Evolutionary conservation across 805 yeast genomes (phyloP), one percentile per base, ranked within the genome.

Genomic region (Teunomyces gatunensis): DNA sequence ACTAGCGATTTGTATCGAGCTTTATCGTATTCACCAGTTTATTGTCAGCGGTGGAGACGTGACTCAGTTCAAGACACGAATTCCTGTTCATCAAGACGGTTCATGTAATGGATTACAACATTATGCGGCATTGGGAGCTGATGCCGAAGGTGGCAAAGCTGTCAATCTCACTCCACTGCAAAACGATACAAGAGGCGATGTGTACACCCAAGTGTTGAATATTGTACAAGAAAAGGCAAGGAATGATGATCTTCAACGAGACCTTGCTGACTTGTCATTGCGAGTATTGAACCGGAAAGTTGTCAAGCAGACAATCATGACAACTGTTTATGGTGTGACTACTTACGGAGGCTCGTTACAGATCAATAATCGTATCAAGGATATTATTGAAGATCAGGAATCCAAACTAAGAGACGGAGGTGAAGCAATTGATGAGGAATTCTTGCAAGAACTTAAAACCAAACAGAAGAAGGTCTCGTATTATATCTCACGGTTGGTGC

Each of bases 71-170:
- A 40, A 40, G 13, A 56, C 66, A 25, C 52, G 75, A 32, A 57
- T 71, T 15, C 71, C 77, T 0, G 60, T 73, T 6, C 75, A 71
- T 44, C 72, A 66, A 49, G 78, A 73, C 54, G 78, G 78, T 0
- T 68, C 77, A 0, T 73, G 78, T 47, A 73, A 73, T 52, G 78
- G 78, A 2, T 62, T 73, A 32, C 78, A 73, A 54, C 78, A 73
- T 50, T 73, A 73, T 54, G 72, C 78, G 5, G 77, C 77, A 1
- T 54, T 73, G 13, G 71, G 75, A 2, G 59, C 60, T 0, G 77
- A 73, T 49, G 28, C 36, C 15, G 59, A 53, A 11, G 77, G 75
- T 2, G 77, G 69, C 0, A 42, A 40, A n/a, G 68, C 76, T 1
- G 78, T 73, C 5, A 73, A 73, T 49, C 52, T 73, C 5, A 28